Evolutionary conservation across 176 grass and related monocot genomes (phyloP), one percentile per base, ranked within the genome.

Genomic region (Triticum dicoccoides): DNA sequence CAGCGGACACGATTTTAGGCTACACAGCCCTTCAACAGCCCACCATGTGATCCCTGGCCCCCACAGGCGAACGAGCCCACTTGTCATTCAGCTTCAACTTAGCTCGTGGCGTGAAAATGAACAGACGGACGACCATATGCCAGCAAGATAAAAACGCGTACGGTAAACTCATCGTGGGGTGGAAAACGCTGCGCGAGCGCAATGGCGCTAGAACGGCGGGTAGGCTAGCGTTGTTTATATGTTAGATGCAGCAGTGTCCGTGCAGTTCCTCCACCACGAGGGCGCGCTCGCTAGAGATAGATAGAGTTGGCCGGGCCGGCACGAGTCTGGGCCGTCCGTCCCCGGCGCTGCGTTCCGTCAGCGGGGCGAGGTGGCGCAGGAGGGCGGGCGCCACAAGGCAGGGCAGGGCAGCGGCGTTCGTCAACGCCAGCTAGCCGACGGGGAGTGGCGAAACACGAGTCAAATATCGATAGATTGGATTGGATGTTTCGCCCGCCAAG

Each of bases 351-450:
- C 49, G 49, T 5, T 20, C 4, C 77, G 85, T 80, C 76, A 72
- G 65, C 76, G 34, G 11, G 30, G 76, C 52, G 4, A 80, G 66
- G 76, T 59, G 54, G 54, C 54, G 54, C 54, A 58, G 54, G 54
- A 58, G 63, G 76, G 77, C 83, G 24, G 69, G 69, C 54, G 5
- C 18, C 30, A 61, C 58, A 59, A 20, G 61, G 21, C 61, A 59
- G 18, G 18, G 51, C 51, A 21, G 18, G 51, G 1, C 47, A 1
- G 49, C 0, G 54, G 0, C 63, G 29, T 2, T 6, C 66, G 85
- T 80, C 77, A 86, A 80, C 76, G 85, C 52, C 64, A 5, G 45
- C 84, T 77, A 80, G 85, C 37, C n/a, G 66, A 38, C 58, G 63
- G 63, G 47, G 38, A 62, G 18, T 54, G 25, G 72, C 37, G 3